Conservation (phyloP, 208 protist species). For the Porcisia hertigi region DNA sequence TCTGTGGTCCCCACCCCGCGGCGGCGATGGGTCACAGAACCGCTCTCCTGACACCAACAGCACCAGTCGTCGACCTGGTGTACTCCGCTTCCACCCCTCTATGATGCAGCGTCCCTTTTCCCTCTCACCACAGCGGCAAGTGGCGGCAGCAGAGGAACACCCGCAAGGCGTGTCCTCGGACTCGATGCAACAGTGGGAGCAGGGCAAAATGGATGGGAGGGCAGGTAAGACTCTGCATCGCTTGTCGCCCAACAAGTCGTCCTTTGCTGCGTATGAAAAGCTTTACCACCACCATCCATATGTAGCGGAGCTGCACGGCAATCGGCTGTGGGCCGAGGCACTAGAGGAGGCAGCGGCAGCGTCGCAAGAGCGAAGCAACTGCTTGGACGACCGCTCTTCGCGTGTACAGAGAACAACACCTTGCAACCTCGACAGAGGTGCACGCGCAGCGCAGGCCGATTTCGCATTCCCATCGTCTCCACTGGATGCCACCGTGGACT, state of each 20-base stretch:
- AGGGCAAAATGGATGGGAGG: not conserved
- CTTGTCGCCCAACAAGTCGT: not conserved
- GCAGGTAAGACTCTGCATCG: not conserved
- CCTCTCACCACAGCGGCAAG: not conserved
- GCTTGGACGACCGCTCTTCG: constrained; percentile 14
- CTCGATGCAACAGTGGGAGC: not conserved
- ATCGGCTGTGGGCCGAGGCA: constrained; percentile 14
- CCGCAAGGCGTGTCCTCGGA: not conserved
- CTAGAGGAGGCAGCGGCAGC: constrained; percentile 8
- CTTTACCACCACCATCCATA: constrained; percentile 6
- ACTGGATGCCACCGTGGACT: constrained; percentile 14
- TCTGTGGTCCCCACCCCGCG: not conserved
- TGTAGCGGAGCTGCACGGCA: constrained; percentile 15
- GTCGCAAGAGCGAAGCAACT: constrained; percentile 11
- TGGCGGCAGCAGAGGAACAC: not conserved
- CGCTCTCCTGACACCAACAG: not conserved
- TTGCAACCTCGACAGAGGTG: not conserved
- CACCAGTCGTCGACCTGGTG: not conserved
- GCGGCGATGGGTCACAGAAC: not conserved
- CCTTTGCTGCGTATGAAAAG: not conserved
- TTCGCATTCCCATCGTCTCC: not conserved
- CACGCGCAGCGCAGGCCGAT: not conserved
- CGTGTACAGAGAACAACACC: not conserved
- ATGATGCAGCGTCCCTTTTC: not conserved
- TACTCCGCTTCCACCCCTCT: not conserved